phyloP scores from a whole-genome alignment of 1,139 yeast genomes.

The Diutina scorzettiae region DNA sequence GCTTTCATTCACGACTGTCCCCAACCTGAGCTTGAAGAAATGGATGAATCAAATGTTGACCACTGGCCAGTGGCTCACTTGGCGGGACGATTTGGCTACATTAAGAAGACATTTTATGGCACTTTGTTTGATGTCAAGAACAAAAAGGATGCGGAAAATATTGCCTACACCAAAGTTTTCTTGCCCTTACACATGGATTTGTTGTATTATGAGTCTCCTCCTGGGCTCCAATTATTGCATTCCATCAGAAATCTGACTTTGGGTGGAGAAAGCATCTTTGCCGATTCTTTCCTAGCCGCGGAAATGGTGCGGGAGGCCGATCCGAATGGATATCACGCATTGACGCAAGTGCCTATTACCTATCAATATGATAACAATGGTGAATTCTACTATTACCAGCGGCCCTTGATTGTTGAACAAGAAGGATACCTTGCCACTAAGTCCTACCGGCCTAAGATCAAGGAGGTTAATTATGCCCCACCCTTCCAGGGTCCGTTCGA shows the following conservation, averaged over 20 bases:
- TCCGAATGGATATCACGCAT: slow-evolving; percentile 52
- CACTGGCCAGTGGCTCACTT: slow-evolving; percentile 35
- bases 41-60: slow-evolving; percentile 18
- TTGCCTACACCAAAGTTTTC: slow-evolving; percentile 58
- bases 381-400: slow-evolving; percentile 49
- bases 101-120: slow-evolving; percentile 67
- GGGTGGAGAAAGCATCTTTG: slow-evolving; percentile 66
- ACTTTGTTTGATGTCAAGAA: slow-evolving; percentile 59
- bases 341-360: slow-evolving; percentile 53
- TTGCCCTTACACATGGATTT: slow-evolving; percentile 77
- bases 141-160: slow-evolving; percentile 48
- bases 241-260: slow-evolving; percentile 47
- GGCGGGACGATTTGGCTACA: slow-evolving; percentile 56
- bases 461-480: slow-evolving; percentile 65
- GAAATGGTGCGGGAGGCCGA: slow-evolving; percentile 40
- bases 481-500: slow-evolving; percentile 82
- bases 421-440: slow-evolving; percentile 4
- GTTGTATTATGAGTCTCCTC: slow-evolving; percentile 72
- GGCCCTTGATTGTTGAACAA: slow-evolving; percentile 62
- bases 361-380: slow-evolving; percentile 59
- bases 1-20: slow-evolving; percentile 38
- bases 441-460: slow-evolving; percentile 21
- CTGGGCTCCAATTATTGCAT: slow-evolving; percentile 68
- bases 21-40: slow-evolving; percentile 9
- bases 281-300: slow-evolving; percentile 68